phyloP scores from a whole-genome alignment of 2,329 filamentous ascomycete species.

The Microascus cirrosus region DNA sequence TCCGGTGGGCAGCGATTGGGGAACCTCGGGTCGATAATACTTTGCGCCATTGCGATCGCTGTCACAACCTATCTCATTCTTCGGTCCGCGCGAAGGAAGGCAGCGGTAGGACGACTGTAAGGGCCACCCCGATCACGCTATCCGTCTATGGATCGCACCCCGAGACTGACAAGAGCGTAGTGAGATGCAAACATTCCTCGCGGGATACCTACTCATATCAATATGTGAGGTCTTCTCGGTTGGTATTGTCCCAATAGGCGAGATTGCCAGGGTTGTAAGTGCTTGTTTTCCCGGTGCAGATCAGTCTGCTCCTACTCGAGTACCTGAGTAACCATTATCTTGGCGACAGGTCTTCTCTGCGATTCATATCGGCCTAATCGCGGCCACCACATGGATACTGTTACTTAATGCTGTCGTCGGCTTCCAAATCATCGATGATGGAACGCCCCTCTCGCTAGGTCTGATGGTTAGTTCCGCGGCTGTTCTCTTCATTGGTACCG shows the following conservation, averaged over 20 bases:
- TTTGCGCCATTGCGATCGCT: conserved; percentile 68
- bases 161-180: conserved; percentile 29
- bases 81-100: conserved; percentile 79
- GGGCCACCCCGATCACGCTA: not conserved
- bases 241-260: conserved; percentile 70
- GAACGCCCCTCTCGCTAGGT: conserved; percentile 71
- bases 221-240: conserved; percentile 97
- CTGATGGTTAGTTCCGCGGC: conserved; percentile 61
- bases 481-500: conserved; percentile 75
- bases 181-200: conserved; percentile 91
- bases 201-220: conserved; percentile 75
- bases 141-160: not conserved
- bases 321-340: conserved; percentile 9
- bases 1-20: conserved; percentile 55
- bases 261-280: conserved; percentile 60
- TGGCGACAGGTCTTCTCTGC: conserved; percentile 65
- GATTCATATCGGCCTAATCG: conserved; percentile 81
- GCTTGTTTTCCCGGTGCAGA: not conserved
- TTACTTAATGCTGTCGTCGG: conserved; percentile 88
- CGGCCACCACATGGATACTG: conserved; percentile 80
- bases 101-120: conserved; percentile 84
- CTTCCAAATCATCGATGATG: conserved; percentile 88
- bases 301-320: not conserved
- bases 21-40: conserved; percentile 86
- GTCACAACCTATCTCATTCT: conserved; percentile 57